Evolutionary conservation across 2,329 filamentous ascomycete species (phyloP).

Genomic region (Echinosphaeria canescens): DNA sequence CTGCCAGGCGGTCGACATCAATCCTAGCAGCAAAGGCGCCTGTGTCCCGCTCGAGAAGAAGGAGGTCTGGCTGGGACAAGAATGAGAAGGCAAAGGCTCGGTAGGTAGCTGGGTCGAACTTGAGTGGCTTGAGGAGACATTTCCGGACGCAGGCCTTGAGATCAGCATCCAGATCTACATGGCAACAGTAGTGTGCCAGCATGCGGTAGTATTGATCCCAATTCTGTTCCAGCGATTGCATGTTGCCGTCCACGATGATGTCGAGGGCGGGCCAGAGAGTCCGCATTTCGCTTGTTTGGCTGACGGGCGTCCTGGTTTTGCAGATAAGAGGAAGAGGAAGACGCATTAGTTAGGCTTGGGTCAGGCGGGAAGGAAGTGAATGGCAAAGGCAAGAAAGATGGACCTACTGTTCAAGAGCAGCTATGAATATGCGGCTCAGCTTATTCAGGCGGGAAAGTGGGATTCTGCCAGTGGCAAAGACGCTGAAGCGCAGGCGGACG

Average conservation of each 20-base stretch:
- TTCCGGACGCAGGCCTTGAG: neutral
- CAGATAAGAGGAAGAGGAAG: neutral
- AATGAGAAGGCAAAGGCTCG: constrained; percentile 15
- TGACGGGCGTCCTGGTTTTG: constrained; percentile 3
- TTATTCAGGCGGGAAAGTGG: constrained; percentile 11
- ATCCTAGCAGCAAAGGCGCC: constrained; percentile 13
- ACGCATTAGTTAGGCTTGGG: neutral
- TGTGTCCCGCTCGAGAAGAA: constrained; percentile 18
- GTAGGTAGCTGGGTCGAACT: constrained; percentile 9
- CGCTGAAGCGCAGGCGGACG: constrained; percentile 11
- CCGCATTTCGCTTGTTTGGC: constrained; percentile 6
- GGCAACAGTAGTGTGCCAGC: neutral
- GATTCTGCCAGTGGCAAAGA: constrained; percentile 12
- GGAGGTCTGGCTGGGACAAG: constrained; percentile 13
- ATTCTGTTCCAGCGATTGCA: constrained; percentile 9
- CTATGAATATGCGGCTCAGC: constrained; percentile 15
- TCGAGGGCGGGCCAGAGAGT: constrained; percentile 15
- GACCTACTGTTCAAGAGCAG: constrained; percentile 12
- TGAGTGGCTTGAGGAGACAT: constrained; percentile 3
- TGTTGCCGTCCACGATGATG: constrained; percentile 10
- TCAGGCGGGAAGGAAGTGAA: neutral
- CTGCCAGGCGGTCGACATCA: constrained; percentile 16
- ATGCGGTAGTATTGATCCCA: constrained; percentile 14
- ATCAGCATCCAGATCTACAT: neutral
- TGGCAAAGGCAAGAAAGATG: too few species aligned